A percentile compares a stretch with the other conserved stretches of the same genome.
phyloP scores from a whole-genome alignment of 2,329 filamentous ascomycete species.

The Hymenoscyphus repandus region DNA sequence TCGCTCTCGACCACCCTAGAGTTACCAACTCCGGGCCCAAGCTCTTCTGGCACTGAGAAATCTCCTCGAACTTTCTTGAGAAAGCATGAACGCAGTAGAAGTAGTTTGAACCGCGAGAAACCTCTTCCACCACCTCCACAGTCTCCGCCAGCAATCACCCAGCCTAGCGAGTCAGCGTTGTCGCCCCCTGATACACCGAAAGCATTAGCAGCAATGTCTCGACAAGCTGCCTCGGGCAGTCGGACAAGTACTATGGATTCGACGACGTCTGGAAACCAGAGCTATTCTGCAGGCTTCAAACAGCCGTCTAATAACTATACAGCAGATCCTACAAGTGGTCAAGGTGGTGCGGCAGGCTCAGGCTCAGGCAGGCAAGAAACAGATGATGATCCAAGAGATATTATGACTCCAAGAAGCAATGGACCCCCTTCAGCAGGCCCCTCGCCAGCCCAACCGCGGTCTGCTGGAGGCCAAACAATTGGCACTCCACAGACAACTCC shows the following conservation, averaged over 20 bases:
- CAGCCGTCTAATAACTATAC: slow-evolving; percentile 15
- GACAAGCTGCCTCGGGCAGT: slow-evolving; percentile 23
- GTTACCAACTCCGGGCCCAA: slow-evolving; percentile 5
- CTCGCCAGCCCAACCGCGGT: slow-evolving; percentile 46
- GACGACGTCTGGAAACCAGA: slow-evolving; percentile 19
- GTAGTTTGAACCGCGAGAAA: slow-evolving; percentile 26
- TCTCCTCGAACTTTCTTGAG: slow-evolving; percentile 10
- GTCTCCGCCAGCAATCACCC: slow-evolving; percentile 18
- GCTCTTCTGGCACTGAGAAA: slow-evolving; percentile 11
- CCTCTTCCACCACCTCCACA: slow-evolving; percentile 28
- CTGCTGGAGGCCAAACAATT: slow-evolving; percentile 34
- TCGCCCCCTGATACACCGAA: slow-evolving; percentile 26
- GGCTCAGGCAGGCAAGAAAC: slow-evolving; percentile 37
- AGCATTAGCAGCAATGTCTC: slow-evolving; percentile 21
- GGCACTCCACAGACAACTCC: slow-evolving; percentile 42
- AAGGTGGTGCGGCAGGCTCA: slow-evolving; percentile 40
- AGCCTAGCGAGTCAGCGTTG: slow-evolving; percentile 11
- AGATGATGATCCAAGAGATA: slow-evolving; percentile 43
- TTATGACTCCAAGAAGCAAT: slow-evolving; percentile 46
- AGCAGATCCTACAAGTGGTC: slow-evolving; percentile 34
- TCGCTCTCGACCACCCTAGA: slow-evolving; percentile 11
- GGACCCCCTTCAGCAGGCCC: slow-evolving; percentile 51
- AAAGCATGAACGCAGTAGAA: slow-evolving; percentile 26
- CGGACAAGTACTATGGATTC: slow-evolving; percentile 31
- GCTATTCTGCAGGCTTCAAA: slow-evolving; percentile 23